Conservation (phyloP, 129 eudicot species). For the Calendula officinalis region DNA sequence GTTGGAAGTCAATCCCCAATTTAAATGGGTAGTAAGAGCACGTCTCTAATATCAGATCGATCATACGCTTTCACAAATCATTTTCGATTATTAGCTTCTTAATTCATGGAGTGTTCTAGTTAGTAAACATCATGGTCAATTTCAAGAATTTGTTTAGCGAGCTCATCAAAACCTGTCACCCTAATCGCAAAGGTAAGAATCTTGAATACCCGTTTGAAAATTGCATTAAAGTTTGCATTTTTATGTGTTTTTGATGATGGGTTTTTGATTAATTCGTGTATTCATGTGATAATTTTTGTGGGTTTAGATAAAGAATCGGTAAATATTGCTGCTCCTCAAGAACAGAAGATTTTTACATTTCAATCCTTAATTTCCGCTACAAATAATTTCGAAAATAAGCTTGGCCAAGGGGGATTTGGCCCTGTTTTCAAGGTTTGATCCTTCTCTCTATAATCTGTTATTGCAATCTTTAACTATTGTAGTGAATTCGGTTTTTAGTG, state of each 20-base stretch:
- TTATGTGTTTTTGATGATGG: not conserved
- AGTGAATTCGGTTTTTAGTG: not conserved
- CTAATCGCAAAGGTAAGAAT: slow-evolving; percentile 38
- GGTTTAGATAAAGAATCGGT: slow-evolving; percentile 40
- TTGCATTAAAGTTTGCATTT: not conserved
- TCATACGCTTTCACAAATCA: not conserved
- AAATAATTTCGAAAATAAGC: slow-evolving; percentile 58
- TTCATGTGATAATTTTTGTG: slow-evolving; percentile 14
- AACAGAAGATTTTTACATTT: slow-evolving; percentile 56
- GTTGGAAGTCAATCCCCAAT: not conserved
- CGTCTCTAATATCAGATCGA: not conserved
- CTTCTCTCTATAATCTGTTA: not conserved
- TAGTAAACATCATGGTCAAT: slow-evolving; percentile 38
- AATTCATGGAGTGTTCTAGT: slow-evolving; percentile 7
- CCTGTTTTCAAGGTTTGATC: slow-evolving; percentile 72
- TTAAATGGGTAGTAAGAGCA: too few relatives aligned
- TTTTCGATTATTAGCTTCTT: not conserved
- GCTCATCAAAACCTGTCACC: slow-evolving; percentile 40
- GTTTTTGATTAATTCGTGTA: slow-evolving; percentile 4
- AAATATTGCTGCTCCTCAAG: slow-evolving; percentile 53
- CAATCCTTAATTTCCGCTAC: slow-evolving; percentile 61
- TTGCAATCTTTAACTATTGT: too few relatives aligned
- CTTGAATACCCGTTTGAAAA: slow-evolving; percentile 2
- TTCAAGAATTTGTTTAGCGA: slow-evolving; percentile 34
- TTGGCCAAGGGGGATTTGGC: slow-evolving; percentile 90